Evolutionary conservation across 441 rosid genomes (phyloP).

Genomic region (Omphalea diandra): DNA sequence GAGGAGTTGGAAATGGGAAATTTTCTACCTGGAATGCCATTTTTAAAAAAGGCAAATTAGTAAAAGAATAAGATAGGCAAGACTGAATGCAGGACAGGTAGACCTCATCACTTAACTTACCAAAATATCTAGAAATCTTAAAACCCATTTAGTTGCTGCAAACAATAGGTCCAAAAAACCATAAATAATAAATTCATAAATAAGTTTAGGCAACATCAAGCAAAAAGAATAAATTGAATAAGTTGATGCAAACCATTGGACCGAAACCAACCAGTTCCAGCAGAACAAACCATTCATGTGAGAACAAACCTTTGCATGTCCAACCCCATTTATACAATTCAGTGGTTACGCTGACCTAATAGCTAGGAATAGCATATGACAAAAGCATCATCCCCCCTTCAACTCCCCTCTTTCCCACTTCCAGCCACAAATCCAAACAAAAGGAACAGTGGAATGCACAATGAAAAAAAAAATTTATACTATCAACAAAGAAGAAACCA

Average conservation of each 20-base stretch:
- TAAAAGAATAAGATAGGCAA: not conserved
- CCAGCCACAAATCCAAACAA: not conserved
- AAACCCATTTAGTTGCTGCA: too few species aligned
- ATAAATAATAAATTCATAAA: too few species aligned
- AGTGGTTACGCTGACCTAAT: not conserved
- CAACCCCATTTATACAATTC: not conserved
- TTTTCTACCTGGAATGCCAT: conserved; percentile 52
- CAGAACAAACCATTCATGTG: not conserved
- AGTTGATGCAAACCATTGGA: not conserved
- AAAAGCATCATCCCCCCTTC: conserved; percentile 2
- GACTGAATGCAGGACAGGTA: not conserved
- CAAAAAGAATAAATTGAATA: not conserved
- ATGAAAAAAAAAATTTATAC: not conserved
- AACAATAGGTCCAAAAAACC: too few species aligned
- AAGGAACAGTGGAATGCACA: not conserved
- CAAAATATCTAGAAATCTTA: not conserved
- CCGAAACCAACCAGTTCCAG: not conserved
- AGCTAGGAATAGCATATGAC: not conserved
- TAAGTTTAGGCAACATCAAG: not conserved
- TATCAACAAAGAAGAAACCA: not conserved
- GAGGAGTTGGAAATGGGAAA: conserved; percentile 94
- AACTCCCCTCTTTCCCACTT: not conserved
- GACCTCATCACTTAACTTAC: not conserved
- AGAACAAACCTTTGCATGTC: not conserved
- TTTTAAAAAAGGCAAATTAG: conserved; percentile 1